Conservation (phyloP, 1,284 basidiomycete genomes). For the Trichosporon sp. region DNA sequence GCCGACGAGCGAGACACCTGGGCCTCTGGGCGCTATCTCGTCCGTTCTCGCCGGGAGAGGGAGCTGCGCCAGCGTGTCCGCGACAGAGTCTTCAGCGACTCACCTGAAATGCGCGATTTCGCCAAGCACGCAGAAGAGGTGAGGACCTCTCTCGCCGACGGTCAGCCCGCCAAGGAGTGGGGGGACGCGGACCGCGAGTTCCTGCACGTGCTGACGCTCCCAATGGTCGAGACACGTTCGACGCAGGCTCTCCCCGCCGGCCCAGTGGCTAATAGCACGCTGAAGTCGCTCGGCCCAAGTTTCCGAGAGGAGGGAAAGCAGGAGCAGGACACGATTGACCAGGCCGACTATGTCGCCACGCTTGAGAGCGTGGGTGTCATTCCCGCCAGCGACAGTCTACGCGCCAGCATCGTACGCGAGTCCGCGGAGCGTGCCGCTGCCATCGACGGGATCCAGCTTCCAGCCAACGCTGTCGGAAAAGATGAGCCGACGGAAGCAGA, state of each 20-base stretch:
- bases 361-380: conserved; percentile 71
- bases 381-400: conserved; percentile 68
- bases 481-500: conserved; percentile 31
- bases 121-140: conserved; percentile 62
- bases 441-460: conserved; percentile 41
- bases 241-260: conserved; percentile 69
- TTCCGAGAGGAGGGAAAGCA: conserved; percentile 38
- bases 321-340: conserved; percentile 55
- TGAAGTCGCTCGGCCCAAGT: conserved; percentile 63
- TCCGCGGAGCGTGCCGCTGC: conserved; percentile 33
- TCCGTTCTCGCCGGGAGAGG: conserved; percentile 69
- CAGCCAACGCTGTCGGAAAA: conserved; percentile 18
- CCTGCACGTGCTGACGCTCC: conserved; percentile 67
- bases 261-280: conserved; percentile 63
- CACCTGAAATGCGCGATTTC: conserved; percentile 64
- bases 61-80: conserved; percentile 63
- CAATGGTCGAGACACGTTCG: conserved; percentile 64
- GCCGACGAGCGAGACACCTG: conserved; percentile 65
- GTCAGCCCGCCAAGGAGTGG: conserved; percentile 57
- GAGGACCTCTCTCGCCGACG: conserved; percentile 46
- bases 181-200: conserved; percentile 66
- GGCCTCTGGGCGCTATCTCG: conserved; percentile 64
- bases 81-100: conserved; percentile 60
- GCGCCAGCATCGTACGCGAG: conserved; percentile 42
- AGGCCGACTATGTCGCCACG: conserved; percentile 58